phyloP scores from a whole-genome alignment of 2,329 filamentous ascomycete genomes.

The Fusarium poae region DNA sequence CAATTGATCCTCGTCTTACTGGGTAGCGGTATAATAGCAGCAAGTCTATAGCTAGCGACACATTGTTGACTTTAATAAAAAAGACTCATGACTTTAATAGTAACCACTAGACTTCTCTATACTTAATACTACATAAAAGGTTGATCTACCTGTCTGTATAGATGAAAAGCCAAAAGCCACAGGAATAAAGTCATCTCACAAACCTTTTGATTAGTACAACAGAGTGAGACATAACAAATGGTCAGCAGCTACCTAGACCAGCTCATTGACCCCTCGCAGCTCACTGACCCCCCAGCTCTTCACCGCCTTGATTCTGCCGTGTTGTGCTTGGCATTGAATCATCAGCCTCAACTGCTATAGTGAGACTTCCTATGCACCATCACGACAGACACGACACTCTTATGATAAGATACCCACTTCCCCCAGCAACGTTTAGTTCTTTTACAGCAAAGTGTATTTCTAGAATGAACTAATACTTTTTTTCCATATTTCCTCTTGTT shows the following conservation, averaged over 20 bases:
- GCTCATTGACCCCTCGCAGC: background rate
- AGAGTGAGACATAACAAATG: too few relatives aligned
- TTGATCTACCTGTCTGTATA: background rate
- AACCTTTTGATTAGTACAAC: background rate
- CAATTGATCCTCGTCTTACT: too few relatives aligned
- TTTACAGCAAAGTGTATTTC: constrained; percentile 17
- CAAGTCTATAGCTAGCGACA: background rate
- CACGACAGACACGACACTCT: constrained; percentile 27
- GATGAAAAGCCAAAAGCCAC: too few relatives aligned
- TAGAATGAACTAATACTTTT: constrained; percentile 34
- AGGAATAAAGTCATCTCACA: background rate
- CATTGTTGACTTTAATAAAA: background rate
- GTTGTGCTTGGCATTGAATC: constrained; percentile 15
- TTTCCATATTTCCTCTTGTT: background rate
- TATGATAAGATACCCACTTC: constrained; percentile 41
- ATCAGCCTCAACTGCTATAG: constrained; percentile 26
- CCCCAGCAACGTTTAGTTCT: constrained; percentile 27
- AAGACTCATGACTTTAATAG: background rate
- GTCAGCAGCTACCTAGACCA: too few relatives aligned
- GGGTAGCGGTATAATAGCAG: too few relatives aligned
- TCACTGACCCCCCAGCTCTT: background rate
- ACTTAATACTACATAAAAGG: background rate
- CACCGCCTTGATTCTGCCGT: constrained; percentile 46
- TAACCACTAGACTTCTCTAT: background rate
- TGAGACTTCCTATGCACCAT: constrained; percentile 28